A percentile compares a stretch with the other conserved stretches of the same genome.
Conservation (phyloP, 176 grass and related monocot species). For the Hsuehochloa calcarea region DNA sequence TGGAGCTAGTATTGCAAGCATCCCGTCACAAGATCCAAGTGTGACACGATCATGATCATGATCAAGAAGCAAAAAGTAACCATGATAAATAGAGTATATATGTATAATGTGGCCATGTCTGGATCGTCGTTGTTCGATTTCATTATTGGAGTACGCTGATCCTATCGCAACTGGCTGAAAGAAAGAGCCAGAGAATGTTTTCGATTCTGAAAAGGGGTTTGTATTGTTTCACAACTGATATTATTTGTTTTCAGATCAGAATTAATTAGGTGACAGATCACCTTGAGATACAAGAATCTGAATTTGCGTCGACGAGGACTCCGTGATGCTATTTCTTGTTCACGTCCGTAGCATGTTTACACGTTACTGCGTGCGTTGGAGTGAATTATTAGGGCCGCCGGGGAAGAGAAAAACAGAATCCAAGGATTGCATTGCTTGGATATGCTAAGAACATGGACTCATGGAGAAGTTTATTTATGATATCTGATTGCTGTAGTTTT, state of each 20-base stretch:
- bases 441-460: neutral
- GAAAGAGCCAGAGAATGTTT: neutral
- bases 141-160: neutral
- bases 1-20: neutral
- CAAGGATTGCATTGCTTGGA: neutral
- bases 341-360: neutral
- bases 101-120: neutral
- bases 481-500: neutral
- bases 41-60: neutral
- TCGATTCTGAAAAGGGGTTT: neutral
- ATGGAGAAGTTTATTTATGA: neutral
- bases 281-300: neutral
- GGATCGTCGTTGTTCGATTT: neutral
- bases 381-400: neutral
- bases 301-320: neutral
- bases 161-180: neutral
- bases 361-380: neutral
- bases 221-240: neutral
- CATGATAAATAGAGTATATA: neutral
- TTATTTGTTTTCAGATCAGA: neutral
- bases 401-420: neutral
- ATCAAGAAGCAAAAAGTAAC: neutral
- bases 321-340: neutral
- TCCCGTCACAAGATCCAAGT: conserved; percentile 14
- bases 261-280: neutral